Base-by-base conservation (phyloP, 306 rosid genomes). In the Erythrophleum fordii region DNA sequence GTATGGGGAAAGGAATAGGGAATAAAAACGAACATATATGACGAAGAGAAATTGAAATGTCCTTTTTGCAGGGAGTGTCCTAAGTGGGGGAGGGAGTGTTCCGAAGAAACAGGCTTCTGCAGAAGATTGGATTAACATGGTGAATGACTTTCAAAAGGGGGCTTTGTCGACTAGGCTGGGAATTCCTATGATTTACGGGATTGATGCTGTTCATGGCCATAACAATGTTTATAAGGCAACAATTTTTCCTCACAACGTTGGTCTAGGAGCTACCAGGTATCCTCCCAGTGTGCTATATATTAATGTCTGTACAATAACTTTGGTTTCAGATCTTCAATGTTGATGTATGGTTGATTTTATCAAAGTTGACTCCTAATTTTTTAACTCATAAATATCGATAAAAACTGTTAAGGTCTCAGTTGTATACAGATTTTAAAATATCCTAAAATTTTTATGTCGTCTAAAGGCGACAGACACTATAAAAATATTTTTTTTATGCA, bases 191-290 rank as follows among this genome's bases (percentile, higher is more conserved):
- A 82, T 87, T 76, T 87, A 87, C 82, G 90, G 90, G 71, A 87
- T 87, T 76, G 90, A 87, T 87, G 90, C 83, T 5, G 83, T 87
- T 76, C 90, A 87, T 76, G 90, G 90, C 8, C 88, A 87, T 34
- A 69, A 22, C 45, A 51, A 79, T 66, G 78, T 87, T 20, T 87
- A 87, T 29, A 84, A 79, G 62, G 90, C 90, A 48, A 87, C 88
- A 17, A 72, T 87, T 72, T 87, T 87, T 18, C 90, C 90, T 67
- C 90, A 87, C 46, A 87, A 87, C 49, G 62, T 87, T 72, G 90
- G 88, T 10, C 85, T 87, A n/a, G 90, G 90, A 66, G 90, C 90
- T 60, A 82, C 90, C 62, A 82, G 90, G 90, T 86, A 46, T 23
- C 6, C 25, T 7, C 22, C 56, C 39, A 22, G 20, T 12, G 0